These are phyloP conservation scores for Apostasia ramifera DNA, from an alignment of 106 monocot genomes.

Conservation along the genomic window DNA sequence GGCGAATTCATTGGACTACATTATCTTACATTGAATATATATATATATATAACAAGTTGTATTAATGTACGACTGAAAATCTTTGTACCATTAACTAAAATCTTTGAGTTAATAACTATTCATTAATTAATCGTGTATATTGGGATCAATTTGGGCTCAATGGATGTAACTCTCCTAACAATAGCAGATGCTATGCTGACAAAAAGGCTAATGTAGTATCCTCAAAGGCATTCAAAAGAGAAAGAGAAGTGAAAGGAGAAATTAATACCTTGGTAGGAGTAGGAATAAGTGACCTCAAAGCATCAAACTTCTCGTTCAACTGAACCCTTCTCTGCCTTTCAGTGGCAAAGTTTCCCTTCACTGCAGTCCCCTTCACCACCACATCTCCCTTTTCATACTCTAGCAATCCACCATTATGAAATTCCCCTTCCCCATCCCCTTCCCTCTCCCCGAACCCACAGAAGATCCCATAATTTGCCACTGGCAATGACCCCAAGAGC, in stretches of 20 bases:
- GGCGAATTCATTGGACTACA: background rate
- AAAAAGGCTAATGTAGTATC: no score
- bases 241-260: no score
- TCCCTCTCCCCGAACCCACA: slow-evolving; percentile 2
- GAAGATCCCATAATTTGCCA: slow-evolving; percentile 32
- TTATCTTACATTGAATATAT: no score
- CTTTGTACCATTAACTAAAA: no score
- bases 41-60: no score
- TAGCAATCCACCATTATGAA: slow-evolving; percentile 29
- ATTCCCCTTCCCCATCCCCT: slow-evolving; percentile 3
- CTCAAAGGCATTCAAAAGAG: no score
- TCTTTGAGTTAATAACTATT: no score
- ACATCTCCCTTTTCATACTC: slow-evolving; percentile 45
- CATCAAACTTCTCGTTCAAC: slow-evolving; percentile 19
- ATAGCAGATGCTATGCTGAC: no score
- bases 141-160: no score
- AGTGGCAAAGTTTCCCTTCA: slow-evolving; percentile 22
- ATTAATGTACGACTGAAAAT: no score
- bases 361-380: slow-evolving; percentile 20
- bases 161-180: no score
- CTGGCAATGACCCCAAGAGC: slow-evolving; percentile 21
- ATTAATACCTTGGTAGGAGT: slow-evolving; percentile 4
- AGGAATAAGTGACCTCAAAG: slow-evolving; percentile 6
- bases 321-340: slow-evolving; percentile 31
- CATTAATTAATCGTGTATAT: no score